Base-by-base conservation (phyloP, 148 eudicot species). In the Chenopodium quinoa region DNA sequence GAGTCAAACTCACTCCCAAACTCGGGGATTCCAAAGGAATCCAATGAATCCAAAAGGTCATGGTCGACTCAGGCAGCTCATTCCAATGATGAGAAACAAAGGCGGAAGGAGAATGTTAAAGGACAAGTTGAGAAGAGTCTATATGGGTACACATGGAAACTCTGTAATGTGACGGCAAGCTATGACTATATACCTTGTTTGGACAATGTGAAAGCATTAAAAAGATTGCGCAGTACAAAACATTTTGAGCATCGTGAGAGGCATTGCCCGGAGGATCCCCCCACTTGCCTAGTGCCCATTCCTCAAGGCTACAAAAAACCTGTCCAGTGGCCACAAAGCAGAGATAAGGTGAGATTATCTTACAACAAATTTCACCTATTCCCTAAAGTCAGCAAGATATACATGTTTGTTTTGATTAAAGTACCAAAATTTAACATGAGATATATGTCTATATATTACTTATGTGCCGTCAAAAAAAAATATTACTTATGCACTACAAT, bases 201-300 rank as follows among this genome's bases (percentile, higher is more conserved):
- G 86, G 98, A 94, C 82, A 94, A 94, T 58, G 91, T 86, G 78
- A 80, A 84, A 80, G 95, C 91, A 9, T 2, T 94, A 31, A 86
- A 80, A 19, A 84, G 82, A 75, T 78, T 94, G 74, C 88, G 23
- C 6, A 84, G 64, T 74, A 90, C 91, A 44, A 86, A 75, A 62
- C 98, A 92, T 79, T 91, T 81, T 63, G 88, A 94, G 85, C 98
- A 92, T 78, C 89, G 98, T 2, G 98, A 94, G 84, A 87, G 97
- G 84, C 98, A 94, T 69, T 94, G 98, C 78, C 98, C 98, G 2
- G 93, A 90, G 75, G 89, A 88, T 52, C 80, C 90, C 23, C 97
- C 93, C 13, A 90, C 91, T 46, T 94, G 98, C 85, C 87, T 92
- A 9, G 92, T 90, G 22, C 87, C 91, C 14, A 71, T 83, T 73